Conservation (phyloP, 345 rosid genomes). For the Cardiospermum halicacabum region DNA sequence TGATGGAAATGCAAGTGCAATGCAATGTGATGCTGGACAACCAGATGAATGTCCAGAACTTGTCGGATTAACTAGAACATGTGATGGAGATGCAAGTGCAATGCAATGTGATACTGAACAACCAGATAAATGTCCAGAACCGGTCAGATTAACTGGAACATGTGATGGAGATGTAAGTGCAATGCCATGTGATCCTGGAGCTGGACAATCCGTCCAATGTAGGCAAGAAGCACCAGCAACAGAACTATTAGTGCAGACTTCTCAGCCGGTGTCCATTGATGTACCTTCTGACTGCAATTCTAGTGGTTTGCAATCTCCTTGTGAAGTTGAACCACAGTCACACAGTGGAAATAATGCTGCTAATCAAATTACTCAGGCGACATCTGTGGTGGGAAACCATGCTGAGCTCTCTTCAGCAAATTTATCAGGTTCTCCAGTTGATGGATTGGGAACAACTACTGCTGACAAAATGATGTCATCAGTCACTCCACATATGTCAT, state of each 20-base stretch:
- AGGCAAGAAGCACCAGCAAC: neutral
- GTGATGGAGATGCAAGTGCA: constrained; percentile 28
- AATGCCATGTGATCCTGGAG: constrained; percentile 16
- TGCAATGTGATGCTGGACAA: too few species aligned
- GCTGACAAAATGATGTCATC: constrained; percentile 20
- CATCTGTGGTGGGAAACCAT: constrained; percentile 18
- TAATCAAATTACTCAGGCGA: constrained; percentile 9
- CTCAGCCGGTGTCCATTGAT: constrained; percentile 7
- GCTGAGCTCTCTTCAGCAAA: constrained; percentile 5
- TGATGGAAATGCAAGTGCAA: constrained; percentile 28
- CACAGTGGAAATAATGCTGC: constrained; percentile 10
- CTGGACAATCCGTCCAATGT: constrained; percentile 8
- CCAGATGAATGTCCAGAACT: too few species aligned
- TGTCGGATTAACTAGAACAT: constrained; percentile 26
- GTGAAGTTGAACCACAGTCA: constrained; percentile 19
- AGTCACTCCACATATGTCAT: constrained; percentile 13
- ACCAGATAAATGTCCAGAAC: too few species aligned
- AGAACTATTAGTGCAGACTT: constrained; percentile 16
- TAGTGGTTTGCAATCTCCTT: constrained; percentile 15
- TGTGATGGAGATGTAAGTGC: too few species aligned
- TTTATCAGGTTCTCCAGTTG: constrained; percentile 2
- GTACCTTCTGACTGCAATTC: constrained; percentile 9
- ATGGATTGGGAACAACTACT: constrained; percentile 12
- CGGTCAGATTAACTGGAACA: too few species aligned
- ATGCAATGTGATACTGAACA: too few species aligned